Percentiles rank a stretch among this genome's conserved stretches.
Conservation (phyloP, 1,284 basidiomycete species). For the Heterobasidion annosum region DNA sequence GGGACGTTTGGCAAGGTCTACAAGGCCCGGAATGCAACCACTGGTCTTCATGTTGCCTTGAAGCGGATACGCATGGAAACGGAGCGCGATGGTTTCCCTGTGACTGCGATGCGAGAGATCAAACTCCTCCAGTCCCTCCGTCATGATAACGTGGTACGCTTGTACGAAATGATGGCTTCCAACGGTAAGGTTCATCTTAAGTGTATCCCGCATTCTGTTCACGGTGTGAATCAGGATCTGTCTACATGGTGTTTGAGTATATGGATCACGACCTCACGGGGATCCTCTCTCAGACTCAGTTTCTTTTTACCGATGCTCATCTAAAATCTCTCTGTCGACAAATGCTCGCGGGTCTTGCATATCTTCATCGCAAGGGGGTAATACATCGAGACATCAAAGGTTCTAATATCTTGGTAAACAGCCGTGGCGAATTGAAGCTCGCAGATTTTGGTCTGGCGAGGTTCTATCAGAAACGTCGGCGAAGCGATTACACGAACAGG, state of each 20-base stretch:
- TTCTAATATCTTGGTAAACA: constrained; percentile 95
- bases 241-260: constrained; percentile 99
- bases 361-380: constrained; percentile 91
- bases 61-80: constrained; percentile 98
- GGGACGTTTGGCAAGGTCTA: constrained; percentile 99
- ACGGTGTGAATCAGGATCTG: constrained; percentile 45
- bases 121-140: constrained; percentile 89
- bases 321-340: constrained; percentile 93
- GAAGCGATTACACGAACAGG: constrained; percentile 94
- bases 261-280: constrained; percentile 99
- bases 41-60: constrained; percentile 76
- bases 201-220: not conserved
- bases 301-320: constrained; percentile 77
- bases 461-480: constrained; percentile 86
- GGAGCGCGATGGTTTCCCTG: constrained; percentile 96
- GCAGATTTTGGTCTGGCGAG: constrained; percentile 98
- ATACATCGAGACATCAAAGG: constrained; percentile 99
- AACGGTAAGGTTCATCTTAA: constrained; percentile 53
- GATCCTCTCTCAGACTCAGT: constrained; percentile 85
- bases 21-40: constrained; percentile 84
- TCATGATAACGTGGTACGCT: constrained; percentile 83
- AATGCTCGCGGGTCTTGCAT: constrained; percentile 89
- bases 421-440: constrained; percentile 88
- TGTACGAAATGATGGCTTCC: constrained; percentile 98
- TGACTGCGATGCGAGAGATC: constrained; percentile 98